Evolutionary conservation across 169 alveolate species (phyloP).

Genomic region (Fabrea salina): DNA sequence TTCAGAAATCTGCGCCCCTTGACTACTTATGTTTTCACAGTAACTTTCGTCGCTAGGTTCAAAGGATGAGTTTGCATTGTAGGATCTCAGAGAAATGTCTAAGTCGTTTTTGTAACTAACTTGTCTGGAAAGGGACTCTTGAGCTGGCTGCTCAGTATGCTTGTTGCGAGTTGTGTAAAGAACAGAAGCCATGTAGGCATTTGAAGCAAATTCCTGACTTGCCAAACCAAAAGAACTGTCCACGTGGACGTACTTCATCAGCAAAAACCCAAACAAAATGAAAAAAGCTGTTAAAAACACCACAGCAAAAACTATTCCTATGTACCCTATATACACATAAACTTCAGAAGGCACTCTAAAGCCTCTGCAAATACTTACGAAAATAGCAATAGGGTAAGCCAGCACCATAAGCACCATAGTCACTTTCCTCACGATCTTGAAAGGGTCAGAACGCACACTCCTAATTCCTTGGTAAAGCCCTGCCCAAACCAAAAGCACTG

Average conservation of each 20-base stretch:
- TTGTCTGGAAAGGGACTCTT: too few species aligned
- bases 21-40: too few species aligned
- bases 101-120: too few species aligned
- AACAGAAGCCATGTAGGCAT: neutral
- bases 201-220: neutral
- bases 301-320: neutral
- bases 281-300: neutral
- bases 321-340: neutral
- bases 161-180: neutral
- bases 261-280: neutral
- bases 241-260: neutral
- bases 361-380: neutral
- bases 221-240: neutral
- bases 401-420: neutral
- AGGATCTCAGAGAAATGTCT: too few species aligned
- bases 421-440: neutral
- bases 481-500: constrained; percentile 10
- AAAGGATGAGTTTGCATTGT: too few species aligned
- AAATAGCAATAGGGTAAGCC: neutral
- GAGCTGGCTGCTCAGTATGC: too few species aligned
- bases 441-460: constrained; percentile 6
- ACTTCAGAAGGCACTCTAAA: neutral
- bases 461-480: constrained; percentile 22
- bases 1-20: too few species aligned
- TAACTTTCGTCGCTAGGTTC: too few species aligned